A percentile compares a stretch with the other conserved stretches of the same genome.
Evolutionary conservation across 305 asterid species (phyloP).

Genomic region (Fraxinus albicans): DNA sequence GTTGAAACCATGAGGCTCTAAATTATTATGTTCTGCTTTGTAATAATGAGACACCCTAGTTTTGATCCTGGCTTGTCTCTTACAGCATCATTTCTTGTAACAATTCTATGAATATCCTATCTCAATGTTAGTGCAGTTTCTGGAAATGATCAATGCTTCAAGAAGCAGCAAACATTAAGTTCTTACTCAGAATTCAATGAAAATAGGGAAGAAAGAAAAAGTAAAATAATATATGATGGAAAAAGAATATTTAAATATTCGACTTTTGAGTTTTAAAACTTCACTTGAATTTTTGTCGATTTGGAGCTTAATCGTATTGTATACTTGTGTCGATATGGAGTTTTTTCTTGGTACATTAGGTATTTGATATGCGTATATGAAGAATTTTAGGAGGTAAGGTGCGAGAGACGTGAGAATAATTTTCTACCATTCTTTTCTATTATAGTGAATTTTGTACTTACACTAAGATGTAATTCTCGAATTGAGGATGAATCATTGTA

Average conservation of each 20-base stretch:
- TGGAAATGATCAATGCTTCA: constrained; percentile 32
- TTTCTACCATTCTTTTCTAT: not conserved
- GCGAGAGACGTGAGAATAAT: not conserved
- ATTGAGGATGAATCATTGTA: not conserved
- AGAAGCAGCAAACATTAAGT: constrained; percentile 36
- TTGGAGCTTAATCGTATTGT: not conserved
- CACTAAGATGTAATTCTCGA: not conserved
- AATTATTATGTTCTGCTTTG: constrained; percentile 29
- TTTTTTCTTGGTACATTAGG: not conserved
- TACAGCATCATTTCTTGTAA: constrained; percentile 24
- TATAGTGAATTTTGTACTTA: not conserved
- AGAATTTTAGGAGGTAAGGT: not conserved
- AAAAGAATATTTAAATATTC: not conserved
- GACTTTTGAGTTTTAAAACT: not conserved
- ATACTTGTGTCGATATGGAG: not conserved
- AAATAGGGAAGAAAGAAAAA: not conserved
- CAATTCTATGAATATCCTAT: constrained; percentile 22
- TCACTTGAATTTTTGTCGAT: not conserved
- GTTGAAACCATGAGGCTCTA: constrained; percentile 23
- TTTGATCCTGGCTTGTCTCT: constrained; percentile 23
- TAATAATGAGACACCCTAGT: constrained; percentile 20
- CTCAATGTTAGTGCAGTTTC: constrained; percentile 25
- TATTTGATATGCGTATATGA: not conserved
- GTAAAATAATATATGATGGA: not conserved
- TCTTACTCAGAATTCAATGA: constrained; percentile 17